Conservation (phyloP, 2,329 filamentous ascomycete genomes). For the Penicillium oxalicum region DNA sequence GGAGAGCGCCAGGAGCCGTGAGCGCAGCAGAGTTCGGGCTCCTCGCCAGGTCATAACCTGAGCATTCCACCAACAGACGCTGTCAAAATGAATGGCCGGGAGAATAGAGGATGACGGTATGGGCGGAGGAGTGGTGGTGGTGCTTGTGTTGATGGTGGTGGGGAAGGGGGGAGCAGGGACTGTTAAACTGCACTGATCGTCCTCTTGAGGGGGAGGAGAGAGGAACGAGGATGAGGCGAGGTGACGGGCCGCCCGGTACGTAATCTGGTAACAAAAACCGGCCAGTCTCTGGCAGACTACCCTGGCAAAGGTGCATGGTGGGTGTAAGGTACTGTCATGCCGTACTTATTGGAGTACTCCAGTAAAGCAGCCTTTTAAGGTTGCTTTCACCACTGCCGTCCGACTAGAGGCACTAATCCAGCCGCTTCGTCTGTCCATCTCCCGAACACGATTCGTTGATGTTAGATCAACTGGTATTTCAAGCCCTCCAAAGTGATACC, state of each 20-base stretch:
- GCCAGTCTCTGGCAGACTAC: background rate
- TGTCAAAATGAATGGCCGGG: constrained; percentile 1
- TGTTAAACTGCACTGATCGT: constrained; percentile 22
- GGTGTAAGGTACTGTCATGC: constrained; percentile 17
- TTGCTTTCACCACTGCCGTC: too few species aligned
- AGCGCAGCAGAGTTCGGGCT: constrained; percentile 38
- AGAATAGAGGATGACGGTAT: constrained; percentile 1
- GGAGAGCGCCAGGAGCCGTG: constrained; percentile 36
- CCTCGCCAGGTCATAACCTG: constrained; percentile 36
- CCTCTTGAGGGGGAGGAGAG: constrained; percentile 16
- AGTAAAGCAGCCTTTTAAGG: too few species aligned
- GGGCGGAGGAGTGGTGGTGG: constrained; percentile 4
- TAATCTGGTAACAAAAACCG: constrained; percentile 12
- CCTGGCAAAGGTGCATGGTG: background rate
- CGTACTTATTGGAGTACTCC: too few species aligned
- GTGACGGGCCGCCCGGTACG: constrained; percentile 19
- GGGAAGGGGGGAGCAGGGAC: constrained; percentile 11
- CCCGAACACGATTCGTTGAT: too few species aligned
- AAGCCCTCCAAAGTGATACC: too few species aligned
- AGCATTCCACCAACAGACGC: constrained; percentile 27
- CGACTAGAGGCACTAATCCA: too few species aligned
- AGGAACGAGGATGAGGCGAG: constrained; percentile 17
- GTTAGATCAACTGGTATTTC: too few species aligned
- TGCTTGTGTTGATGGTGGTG: constrained; percentile 9
- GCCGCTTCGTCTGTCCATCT: too few species aligned